Conservation (phyloP, 2,329 filamentous ascomycete genomes). For the Penicillium fuscoglaucum region DNA sequence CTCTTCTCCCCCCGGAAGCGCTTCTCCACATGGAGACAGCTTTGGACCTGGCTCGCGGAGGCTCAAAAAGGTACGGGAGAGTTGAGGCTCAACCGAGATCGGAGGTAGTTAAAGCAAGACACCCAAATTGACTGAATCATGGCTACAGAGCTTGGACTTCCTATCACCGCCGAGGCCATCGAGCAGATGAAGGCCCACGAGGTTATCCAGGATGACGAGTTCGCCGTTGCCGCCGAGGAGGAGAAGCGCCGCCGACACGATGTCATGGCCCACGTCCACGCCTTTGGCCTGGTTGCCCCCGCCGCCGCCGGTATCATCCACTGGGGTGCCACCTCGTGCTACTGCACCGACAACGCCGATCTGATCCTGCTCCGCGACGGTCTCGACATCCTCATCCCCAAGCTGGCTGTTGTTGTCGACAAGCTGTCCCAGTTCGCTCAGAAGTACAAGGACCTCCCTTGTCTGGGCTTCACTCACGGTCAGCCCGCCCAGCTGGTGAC, state of each 20-base stretch:
- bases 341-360: conserved; percentile 71
- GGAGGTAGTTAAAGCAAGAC: conserved; percentile 12
- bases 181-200: conserved; percentile 74
- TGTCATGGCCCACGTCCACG: conserved; percentile 68
- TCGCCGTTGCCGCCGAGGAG: conserved; percentile 71
- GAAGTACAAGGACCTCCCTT: conserved; percentile 70
- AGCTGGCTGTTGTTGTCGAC: conserved; percentile 74
- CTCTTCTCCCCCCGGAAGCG: conserved; percentile 78
- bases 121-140: conserved; percentile 27
- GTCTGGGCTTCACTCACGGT: conserved; percentile 74
- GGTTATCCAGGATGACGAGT: conserved; percentile 74
- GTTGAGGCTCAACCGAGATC: conserved; percentile 16
- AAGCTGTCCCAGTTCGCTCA: conserved; percentile 73
- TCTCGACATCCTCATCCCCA: conserved; percentile 72
- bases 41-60: conserved; percentile 85
- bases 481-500: conserved; percentile 60
- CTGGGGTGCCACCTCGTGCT: conserved; percentile 62
- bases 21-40: conserved; percentile 75
- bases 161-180: conserved; percentile 72
- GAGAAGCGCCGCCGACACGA: conserved; percentile 71
- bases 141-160: conserved; percentile 66
- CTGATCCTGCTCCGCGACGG: conserved; percentile 74
- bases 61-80: conserved; percentile 58
- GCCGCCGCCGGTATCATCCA: conserved; percentile 83
- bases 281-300: conserved; percentile 71